A percentile compares a stretch with the other conserved stretches of the same genome.
Conservation (phyloP, 352 stramenopile species). For the Globisporangium paroecandrum region DNA sequence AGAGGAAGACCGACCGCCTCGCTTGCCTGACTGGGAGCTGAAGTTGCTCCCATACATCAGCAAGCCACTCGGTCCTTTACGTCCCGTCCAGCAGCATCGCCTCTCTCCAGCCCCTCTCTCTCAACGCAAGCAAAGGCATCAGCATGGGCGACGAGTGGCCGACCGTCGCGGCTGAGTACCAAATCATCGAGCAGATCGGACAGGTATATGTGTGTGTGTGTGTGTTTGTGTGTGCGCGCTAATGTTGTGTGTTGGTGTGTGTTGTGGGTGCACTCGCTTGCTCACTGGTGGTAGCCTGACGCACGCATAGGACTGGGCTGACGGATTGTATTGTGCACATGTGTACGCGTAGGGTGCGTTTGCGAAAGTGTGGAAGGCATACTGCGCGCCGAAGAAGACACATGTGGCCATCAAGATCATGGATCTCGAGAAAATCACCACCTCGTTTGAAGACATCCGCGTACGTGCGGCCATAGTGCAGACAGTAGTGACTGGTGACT, state of each 20-base stretch:
- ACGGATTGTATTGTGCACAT: not conserved
- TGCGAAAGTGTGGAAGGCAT: constrained; percentile 97
- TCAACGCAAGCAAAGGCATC: not conserved
- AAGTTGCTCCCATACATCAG: not conserved
- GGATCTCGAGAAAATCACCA: constrained; percentile 98
- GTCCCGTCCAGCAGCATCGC: not conserved
- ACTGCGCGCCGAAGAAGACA: constrained; percentile 83
- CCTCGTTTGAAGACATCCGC: constrained; percentile 90
- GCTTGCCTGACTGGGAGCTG: not conserved
- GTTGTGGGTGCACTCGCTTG: not conserved
- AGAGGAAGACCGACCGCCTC: not conserved
- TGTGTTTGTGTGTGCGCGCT: not conserved
- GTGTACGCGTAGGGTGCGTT: constrained; percentile 90
- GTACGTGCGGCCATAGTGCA: constrained; percentile 28
- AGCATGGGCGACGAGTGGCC: constrained; percentile 85
- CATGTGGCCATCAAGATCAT: constrained; percentile 98
- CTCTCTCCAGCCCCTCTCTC: not conserved
- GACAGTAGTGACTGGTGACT: not conserved
- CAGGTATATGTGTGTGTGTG: constrained; percentile 34
- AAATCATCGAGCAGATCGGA: constrained; percentile 89
- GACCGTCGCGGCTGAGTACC: constrained; percentile 77
- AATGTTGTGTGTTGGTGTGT: not conserved
- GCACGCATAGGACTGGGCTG: not conserved
- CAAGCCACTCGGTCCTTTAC: constrained; percentile 1
- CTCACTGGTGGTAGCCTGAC: not conserved